Evolutionary conservation across 2,329 filamentous ascomycete species (phyloP), one percentile per base, ranked within the genome.

Genomic region (Chalara sp.): DNA sequence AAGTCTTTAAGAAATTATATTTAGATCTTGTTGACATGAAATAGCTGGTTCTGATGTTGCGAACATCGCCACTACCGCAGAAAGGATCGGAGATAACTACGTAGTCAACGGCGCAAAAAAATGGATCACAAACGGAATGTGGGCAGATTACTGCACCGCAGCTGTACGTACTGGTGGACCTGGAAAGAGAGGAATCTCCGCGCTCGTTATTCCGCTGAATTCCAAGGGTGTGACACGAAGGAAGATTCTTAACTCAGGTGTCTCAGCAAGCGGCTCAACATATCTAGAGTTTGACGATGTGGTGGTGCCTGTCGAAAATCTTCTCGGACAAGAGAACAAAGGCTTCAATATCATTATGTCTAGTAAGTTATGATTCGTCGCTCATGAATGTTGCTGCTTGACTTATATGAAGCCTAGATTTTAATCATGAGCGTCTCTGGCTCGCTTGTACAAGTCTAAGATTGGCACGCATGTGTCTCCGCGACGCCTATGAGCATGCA

Each of bases 51-150:
- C 84, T 57, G 92, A 97, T 65, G 92, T 97, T 12, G 91, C 91
- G 56, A 96, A 95, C 71, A 70, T 97, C 60, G 91, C 84, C 12
- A 96, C 90, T 70, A 90, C 95, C 75, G 92, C 92, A 39, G 95
- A 95, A 77, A 79, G 96, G 49, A 88, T 81, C 58, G 87, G 91
- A 61, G 91, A 96, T 61, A 90, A 90, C 65, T 97, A 92, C 72
- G 95, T 96, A 58, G 91, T 96, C 72, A 96, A 96, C 64, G 91
- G 91, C 53, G 90, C 95, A 79, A 96, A 96, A 85, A 96, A 96
- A 75, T 96, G 91, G 91, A 43, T 43, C 40, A 43, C 40, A 7
- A 96, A 96, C 72, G 91, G 91, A 64, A 82, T 95, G 64, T 95
- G 88, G 88, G 80, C 78, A 53, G 91, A 96, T 68, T 96, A 96